These are phyloP conservation scores for Rhizopogon roseolus DNA, from an alignment of 768 basidiomycete genomes.

Conservation along the genomic window DNA sequence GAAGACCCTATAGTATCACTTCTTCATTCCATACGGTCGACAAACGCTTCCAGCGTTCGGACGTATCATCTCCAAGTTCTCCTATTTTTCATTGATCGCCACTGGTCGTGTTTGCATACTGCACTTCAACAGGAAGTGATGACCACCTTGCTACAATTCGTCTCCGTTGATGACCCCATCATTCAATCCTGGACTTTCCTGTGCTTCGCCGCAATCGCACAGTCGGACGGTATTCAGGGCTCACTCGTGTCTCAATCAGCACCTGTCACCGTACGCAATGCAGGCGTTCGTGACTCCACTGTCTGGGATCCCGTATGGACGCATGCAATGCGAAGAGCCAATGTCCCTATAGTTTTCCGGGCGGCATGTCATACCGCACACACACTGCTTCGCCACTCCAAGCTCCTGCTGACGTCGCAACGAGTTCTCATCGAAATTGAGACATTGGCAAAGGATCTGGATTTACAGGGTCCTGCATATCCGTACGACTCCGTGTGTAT, in stretches of 20 bases:
- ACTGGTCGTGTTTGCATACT: constrained; percentile 64
- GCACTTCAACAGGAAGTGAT: constrained; percentile 55
- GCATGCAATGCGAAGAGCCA: constrained; percentile 70
- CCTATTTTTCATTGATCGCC: constrained; percentile 78
- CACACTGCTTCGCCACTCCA: constrained; percentile 42
- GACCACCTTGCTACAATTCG: constrained; percentile 48
- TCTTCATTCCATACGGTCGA: constrained; percentile 41
- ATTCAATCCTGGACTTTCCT: constrained; percentile 86
- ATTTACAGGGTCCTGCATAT: constrained; percentile 84
- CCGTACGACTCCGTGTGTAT: constrained; percentile 89
- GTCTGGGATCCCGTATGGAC: constrained; percentile 86
- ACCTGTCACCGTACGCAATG: background rate
- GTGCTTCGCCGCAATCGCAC: constrained; percentile 69
- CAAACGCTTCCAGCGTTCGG: constrained; percentile 28
- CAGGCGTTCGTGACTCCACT: constrained; percentile 12
- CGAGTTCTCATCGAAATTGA: constrained; percentile 72
- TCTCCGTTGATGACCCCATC: constrained; percentile 57
- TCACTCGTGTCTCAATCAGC: constrained; percentile 1
- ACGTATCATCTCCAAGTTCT: constrained; percentile 67
- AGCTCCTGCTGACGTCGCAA: constrained; percentile 45
- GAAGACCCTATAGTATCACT: constrained; percentile 59
- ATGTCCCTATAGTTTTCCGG: constrained; percentile 65
- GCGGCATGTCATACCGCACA: constrained; percentile 73
- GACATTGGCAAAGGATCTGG: constrained; percentile 72
- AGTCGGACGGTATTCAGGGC: constrained; percentile 32